Evolutionary conservation across 108 stramenopile species (phyloP), one percentile per base, ranked within the genome.

Genomic region (Asterionellopsis glacialis): DNA sequence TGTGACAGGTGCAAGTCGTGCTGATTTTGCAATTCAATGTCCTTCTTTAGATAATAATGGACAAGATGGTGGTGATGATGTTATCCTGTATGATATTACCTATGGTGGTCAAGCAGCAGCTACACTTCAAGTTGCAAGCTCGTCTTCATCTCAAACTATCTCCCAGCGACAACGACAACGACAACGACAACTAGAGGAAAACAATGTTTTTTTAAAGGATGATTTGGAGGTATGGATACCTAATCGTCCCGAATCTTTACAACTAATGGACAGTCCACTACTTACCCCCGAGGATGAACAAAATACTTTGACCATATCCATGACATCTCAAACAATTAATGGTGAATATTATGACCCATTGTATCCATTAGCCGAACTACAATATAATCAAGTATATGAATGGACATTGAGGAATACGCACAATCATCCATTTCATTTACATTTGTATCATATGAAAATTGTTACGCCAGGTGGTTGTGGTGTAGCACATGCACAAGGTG

Each of bases 371-470:
- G 64, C 51, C 18, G 50, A 52, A 11, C 54, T 74, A 0, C 27
- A 65, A 13, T 64, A 65, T 39, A 63, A 69, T 19, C 53, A 69
- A 16, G 49, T 74, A 9, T 48, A 68, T n/a, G 75, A 81, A 57
- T 74, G 68, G 72, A 55, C 52, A 16, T 39, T 81, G 40, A 18
- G 27, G 10, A 26, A 58, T 50, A 61, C 69, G n/a, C 41, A 55
- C 1, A 12, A 39, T 1, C 80, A 81, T 64, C 73, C 75, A 11
- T 77, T 74, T 41, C 80, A 81, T 63, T 42, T 76, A 11, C 75
- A 81, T 50, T 45, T 73, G 15, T 74, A 81, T 44, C 75, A 73
- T n/a, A 76, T 81, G 74, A 73, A 67, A 47, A 54, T 77, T 19
- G 72, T 77, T 1, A 39, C 63, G 7, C 59, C 65, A 4, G 67